phyloP scores from a whole-genome alignment of 805 yeast species.

The Ogataea dorogensis region DNA sequence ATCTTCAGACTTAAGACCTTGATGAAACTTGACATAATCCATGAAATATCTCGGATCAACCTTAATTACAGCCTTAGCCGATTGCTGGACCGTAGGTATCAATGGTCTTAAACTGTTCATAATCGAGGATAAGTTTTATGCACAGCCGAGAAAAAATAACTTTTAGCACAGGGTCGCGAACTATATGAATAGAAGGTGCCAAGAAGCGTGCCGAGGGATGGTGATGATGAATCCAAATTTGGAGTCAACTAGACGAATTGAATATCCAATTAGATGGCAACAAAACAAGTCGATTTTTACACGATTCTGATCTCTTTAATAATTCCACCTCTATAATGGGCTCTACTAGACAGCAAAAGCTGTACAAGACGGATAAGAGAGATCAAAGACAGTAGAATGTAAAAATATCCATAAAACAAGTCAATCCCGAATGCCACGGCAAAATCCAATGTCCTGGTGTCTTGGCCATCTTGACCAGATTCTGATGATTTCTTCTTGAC shows the following conservation, averaged over 20 bases:
- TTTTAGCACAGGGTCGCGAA: too few relatives aligned
- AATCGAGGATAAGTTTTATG: constrained; percentile 2
- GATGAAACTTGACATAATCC: constrained; percentile 5
- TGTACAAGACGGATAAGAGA: too few relatives aligned
- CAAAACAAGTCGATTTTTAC: too few relatives aligned
- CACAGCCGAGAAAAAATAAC: constrained; percentile 10
- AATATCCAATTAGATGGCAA: too few relatives aligned
- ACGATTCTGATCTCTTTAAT: neutral
- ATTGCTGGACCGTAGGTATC: constrained; percentile 6
- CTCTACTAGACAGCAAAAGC: too few relatives aligned
- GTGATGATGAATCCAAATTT: too few relatives aligned
- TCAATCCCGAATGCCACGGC: too few relatives aligned
- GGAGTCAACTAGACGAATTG: too few relatives aligned
- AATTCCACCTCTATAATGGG: too few relatives aligned
- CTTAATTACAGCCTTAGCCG: constrained; percentile 1
- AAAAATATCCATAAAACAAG: too few relatives aligned
- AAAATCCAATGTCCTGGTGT: too few relatives aligned
- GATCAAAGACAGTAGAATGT: too few relatives aligned
- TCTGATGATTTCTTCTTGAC: neutral
- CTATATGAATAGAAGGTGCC: neutral
- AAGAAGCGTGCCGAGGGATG: neutral
- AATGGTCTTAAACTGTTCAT: constrained; percentile 1
- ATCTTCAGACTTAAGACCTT: neutral
- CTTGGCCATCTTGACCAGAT: neutral
- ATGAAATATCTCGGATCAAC: constrained; percentile 2